Percentiles rank a stretch among this genome's conserved stretches.
Conservation (phyloP, 1,139 yeast species). For the Debaryomycetaceae sp. region DNA sequence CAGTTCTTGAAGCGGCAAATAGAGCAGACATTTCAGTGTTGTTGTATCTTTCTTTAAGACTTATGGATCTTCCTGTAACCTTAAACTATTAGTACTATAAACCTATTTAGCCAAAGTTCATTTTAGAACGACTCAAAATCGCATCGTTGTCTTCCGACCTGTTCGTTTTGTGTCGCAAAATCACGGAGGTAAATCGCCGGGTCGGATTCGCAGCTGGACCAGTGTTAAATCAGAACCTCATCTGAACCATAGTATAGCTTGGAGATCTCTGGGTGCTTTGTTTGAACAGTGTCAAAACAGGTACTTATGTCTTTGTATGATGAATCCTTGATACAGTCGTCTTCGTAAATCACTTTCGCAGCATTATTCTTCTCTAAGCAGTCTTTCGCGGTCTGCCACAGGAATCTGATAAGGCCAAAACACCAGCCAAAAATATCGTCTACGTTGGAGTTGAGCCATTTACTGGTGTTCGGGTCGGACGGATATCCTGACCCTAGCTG, state of each 20-base stretch:
- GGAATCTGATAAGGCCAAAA: conserved; percentile 67
- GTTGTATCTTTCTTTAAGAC: conserved; percentile 1
- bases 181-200: conserved; percentile 8
- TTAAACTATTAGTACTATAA: background rate
- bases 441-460: conserved; percentile 62
- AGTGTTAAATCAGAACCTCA: conserved; percentile 4
- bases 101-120: background rate
- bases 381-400: conserved; percentile 93
- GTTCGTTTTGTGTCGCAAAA: conserved; percentile 6
- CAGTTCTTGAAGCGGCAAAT: conserved; percentile 31
- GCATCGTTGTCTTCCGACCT: conserved; percentile 14
- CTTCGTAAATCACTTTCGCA: conserved; percentile 38
- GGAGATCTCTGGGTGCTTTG: conserved; percentile 3
- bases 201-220: background rate
- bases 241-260: conserved; percentile 7
- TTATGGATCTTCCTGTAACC: background rate
- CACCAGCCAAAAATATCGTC: conserved; percentile 89
- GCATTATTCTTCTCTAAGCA: conserved; percentile 54
- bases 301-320: conserved; percentile 31
- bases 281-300: conserved; percentile 15
- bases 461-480: conserved; percentile 78
- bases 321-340: conserved; percentile 27
- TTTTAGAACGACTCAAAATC: conserved; percentile 5
- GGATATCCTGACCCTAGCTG: conserved; percentile 92
- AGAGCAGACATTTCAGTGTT: conserved; percentile 27